Percentiles rank a stretch among this genome's conserved stretches.
phyloP scores from a whole-genome alignment of 2,329 filamentous ascomycete species.

The Venturia aucupariae region DNA sequence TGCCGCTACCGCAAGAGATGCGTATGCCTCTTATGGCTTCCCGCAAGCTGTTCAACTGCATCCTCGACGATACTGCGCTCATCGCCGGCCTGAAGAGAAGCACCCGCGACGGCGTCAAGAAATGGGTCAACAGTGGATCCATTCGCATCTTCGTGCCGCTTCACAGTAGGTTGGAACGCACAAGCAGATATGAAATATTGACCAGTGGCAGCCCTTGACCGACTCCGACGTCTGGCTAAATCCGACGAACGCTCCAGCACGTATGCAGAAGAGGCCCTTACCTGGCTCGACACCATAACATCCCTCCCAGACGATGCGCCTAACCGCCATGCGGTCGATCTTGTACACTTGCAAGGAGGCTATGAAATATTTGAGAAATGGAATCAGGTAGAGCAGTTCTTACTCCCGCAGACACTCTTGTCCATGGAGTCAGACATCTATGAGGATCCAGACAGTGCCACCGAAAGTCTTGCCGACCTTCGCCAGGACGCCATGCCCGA shows the following conservation, averaged over 20 bases:
- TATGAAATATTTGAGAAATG: constrained; percentile 39
- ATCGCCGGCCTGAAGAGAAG: constrained; percentile 42
- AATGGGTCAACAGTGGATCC: constrained; percentile 41
- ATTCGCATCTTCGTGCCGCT: constrained; percentile 43
- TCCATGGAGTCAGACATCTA: constrained; percentile 30
- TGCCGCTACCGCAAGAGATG: background rate
- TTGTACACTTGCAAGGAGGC: constrained; percentile 38
- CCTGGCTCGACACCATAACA: constrained; percentile 44
- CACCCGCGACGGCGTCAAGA: constrained; percentile 42
- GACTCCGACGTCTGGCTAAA: constrained; percentile 36
- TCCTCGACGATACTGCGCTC: constrained; percentile 43
- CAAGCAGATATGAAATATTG: background rate
- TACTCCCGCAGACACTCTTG: constrained; percentile 40
- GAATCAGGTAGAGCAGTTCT: constrained; percentile 40
- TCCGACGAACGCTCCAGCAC: constrained; percentile 33
- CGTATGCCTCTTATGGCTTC: constrained; percentile 16
- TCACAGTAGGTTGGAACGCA: constrained; percentile 33
- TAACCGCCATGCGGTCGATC: constrained; percentile 22
- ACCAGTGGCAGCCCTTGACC: constrained; percentile 32
- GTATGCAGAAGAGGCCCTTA: constrained; percentile 39
- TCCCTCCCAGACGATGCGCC: constrained; percentile 28
- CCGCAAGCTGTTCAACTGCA: constrained; percentile 45
- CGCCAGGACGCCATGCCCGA: constrained; percentile 25
- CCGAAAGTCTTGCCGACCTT: constrained; percentile 17
- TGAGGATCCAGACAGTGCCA: background rate